These are phyloP conservation scores for Calonectria hawksworthii DNA, from an alignment of 2,329 filamentous ascomycete genomes.

Conservation along the genomic window DNA sequence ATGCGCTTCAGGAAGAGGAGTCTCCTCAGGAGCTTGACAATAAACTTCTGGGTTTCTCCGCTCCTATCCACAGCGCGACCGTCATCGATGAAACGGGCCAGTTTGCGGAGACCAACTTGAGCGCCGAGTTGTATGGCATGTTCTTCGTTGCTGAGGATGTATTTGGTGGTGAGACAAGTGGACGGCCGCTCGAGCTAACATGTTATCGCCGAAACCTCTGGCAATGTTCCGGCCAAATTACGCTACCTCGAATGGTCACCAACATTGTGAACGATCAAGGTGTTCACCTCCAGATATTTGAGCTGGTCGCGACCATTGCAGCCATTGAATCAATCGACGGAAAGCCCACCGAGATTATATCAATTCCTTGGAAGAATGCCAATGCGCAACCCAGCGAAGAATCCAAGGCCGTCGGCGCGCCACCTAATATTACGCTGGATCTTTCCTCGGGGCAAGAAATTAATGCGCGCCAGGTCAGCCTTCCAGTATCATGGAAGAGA, in stretches of 20 bases:
- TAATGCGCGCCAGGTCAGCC: constrained; percentile 82
- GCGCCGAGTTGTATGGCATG: constrained; percentile 87
- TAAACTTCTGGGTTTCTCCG: constrained; percentile 82
- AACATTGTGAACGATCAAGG: constrained; percentile 82
- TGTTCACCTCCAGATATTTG: constrained; percentile 80
- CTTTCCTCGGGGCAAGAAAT: constrained; percentile 74
- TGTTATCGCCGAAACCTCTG: constrained; percentile 97
- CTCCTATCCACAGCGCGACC: constrained; percentile 70
- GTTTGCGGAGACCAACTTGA: constrained; percentile 75
- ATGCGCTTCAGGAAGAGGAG: constrained; percentile 61
- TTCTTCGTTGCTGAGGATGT: constrained; percentile 90
- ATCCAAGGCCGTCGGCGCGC: constrained; percentile 63
- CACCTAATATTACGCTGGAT: constrained; percentile 69
- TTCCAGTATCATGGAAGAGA: constrained; percentile 93
- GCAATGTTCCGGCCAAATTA: constrained; percentile 92
- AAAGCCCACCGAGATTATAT: constrained; percentile 93
- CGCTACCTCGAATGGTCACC: constrained; percentile 79
- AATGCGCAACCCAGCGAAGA: constrained; percentile 67
- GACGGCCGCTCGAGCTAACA: constrained; percentile 83
- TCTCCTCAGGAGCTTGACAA: constrained; percentile 73
- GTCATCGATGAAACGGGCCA: constrained; percentile 77
- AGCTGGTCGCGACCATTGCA: constrained; percentile 85
- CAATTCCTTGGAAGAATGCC: constrained; percentile 93
- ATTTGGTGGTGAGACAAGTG: constrained; percentile 71
- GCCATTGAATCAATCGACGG: constrained; percentile 94